phyloP scores from a whole-genome alignment of 345 rosid species.

The Eucalyptus viminalis region DNA sequence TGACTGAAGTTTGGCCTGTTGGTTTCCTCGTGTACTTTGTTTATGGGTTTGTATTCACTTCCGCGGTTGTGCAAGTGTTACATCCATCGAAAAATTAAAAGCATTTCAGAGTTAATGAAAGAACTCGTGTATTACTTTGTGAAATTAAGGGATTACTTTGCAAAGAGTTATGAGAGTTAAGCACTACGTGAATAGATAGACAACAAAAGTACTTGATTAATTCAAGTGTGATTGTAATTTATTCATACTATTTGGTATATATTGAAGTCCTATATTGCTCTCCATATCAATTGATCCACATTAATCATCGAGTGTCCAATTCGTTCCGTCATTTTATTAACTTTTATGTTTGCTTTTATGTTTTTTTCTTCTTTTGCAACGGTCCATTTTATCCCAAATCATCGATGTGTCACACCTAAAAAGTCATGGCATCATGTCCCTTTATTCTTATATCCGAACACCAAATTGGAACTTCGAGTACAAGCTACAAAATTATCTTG shows the following conservation, averaged over 20 bases:
- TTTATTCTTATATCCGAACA: neutral
- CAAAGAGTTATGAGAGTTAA: neutral
- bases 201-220: neutral
- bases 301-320: neutral
- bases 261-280: neutral
- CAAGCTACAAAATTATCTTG: neutral
- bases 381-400: neutral
- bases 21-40: neutral
- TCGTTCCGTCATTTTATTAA: neutral
- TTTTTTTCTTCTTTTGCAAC: neutral
- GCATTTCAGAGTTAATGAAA: neutral
- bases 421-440: neutral
- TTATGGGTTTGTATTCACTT: neutral
- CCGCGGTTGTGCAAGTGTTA: neutral
- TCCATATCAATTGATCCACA: accelerated
- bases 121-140: neutral
- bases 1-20: neutral
- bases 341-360: neutral
- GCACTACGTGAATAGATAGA: accelerated
- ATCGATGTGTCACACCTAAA: neutral
- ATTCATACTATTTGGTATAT: neutral
- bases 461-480: neutral
- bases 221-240: neutral
- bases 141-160: neutral
- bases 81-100: neutral